Conservation (phyloP, 2,329 filamentous ascomycete species). For the Penicillium glabrum region DNA sequence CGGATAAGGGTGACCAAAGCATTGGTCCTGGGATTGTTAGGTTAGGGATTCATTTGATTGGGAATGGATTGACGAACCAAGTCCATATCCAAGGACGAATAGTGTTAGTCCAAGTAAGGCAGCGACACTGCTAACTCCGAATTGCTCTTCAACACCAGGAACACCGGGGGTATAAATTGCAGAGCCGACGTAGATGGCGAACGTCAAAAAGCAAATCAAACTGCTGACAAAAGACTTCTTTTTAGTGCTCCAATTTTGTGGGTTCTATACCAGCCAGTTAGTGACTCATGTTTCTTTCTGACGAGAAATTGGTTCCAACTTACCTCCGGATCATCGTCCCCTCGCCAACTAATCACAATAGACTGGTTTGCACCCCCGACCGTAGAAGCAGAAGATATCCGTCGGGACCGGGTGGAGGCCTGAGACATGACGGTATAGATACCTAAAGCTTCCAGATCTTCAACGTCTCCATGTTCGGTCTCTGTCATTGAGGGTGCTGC, state of each 20-base stretch:
- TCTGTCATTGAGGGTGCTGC: constrained; percentile 2
- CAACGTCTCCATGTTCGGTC: constrained; percentile 2
- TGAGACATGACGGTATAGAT: constrained; percentile 21
- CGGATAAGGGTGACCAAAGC: constrained; percentile 47
- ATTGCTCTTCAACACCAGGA: constrained; percentile 40
- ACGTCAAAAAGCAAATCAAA: constrained; percentile 49
- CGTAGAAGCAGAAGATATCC: constrained; percentile 2
- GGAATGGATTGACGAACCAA: constrained; percentile 19
- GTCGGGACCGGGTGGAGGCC: constrained; percentile 4
- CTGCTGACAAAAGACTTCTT: constrained; percentile 49
- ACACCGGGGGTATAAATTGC: constrained; percentile 53
- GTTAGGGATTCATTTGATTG: not conserved
- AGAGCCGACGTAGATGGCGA: constrained; percentile 53
- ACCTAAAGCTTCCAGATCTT: constrained; percentile 12
- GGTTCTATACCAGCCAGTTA: constrained; percentile 34
- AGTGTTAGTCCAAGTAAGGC: constrained; percentile 52
- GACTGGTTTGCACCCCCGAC: not conserved
- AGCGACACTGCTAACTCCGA: constrained; percentile 47
- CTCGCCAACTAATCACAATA: constrained; percentile 18
- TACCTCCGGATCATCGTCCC: constrained; percentile 17
- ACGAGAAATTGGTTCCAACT: not conserved
- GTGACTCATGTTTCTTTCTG: not conserved
- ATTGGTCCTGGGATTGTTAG: constrained; percentile 39
- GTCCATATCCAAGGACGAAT: constrained; percentile 50
- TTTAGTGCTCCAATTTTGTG: constrained; percentile 46